These are phyloP conservation scores for Tolypocladium guangdongense DNA, from an alignment of 2,329 filamentous ascomycete genomes.

Conservation along the genomic window DNA sequence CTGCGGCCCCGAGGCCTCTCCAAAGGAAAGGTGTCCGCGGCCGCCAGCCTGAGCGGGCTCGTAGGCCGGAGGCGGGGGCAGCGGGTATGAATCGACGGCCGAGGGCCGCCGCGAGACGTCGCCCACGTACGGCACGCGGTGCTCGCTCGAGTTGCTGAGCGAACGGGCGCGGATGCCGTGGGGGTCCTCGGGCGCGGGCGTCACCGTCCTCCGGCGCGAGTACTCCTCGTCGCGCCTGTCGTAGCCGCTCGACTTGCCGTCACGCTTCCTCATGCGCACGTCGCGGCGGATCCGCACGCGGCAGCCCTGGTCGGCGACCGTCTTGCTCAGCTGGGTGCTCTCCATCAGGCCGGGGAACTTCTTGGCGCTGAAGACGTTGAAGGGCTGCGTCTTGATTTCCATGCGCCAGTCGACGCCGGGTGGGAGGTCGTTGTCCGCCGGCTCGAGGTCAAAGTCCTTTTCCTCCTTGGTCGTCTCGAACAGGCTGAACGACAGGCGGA, in stretches of 20 bases:
- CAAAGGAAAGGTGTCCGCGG: constrained; percentile 23
- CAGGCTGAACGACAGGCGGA: constrained; percentile 81
- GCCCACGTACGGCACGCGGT: constrained; percentile 28
- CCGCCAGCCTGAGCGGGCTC: constrained; percentile 14
- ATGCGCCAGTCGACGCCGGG: constrained; percentile 66
- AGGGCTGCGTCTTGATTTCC: constrained; percentile 79
- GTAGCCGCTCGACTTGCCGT: constrained; percentile 50
- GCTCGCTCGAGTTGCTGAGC: constrained; percentile 46
- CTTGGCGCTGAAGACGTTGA: constrained; percentile 91
- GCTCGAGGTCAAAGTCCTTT: constrained; percentile 60
- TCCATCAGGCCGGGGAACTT: constrained; percentile 92
- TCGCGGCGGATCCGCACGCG: constrained; percentile 92
- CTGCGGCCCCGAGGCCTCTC: constrained; percentile 21
- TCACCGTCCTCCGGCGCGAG: constrained; percentile 22
- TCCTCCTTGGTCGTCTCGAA: constrained; percentile 88
- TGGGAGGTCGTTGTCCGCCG: constrained; percentile 33
- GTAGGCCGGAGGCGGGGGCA: constrained; percentile 25
- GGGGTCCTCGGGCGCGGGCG: constrained; percentile 22
- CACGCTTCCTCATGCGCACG: constrained; percentile 80
- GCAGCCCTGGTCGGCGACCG: constrained; percentile 92
- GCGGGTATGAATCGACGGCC: constrained; percentile 31
- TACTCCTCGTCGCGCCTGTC: constrained; percentile 58
- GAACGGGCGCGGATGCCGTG: constrained; percentile 41
- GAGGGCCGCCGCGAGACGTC: constrained; percentile 36
- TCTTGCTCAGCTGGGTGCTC: constrained; percentile 79